Base-by-base conservation (phyloP, 176 grass and related monocot species). In the Bonia amplexicaulis region DNA sequence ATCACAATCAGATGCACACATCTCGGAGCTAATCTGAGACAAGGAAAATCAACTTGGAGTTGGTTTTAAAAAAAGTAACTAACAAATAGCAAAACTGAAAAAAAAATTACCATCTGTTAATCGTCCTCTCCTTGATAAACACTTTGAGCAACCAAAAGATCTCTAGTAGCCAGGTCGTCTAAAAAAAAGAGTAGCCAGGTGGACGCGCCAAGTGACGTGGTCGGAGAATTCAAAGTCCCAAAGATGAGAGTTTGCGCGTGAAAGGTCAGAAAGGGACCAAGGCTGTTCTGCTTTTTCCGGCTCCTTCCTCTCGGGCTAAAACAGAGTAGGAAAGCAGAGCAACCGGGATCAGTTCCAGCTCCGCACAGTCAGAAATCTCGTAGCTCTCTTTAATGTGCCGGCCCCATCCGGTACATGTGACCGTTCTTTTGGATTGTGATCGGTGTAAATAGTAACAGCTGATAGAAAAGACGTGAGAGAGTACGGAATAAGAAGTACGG, bases 191-290 rank as follows among this genome's bases (percentile, higher is more conserved):
- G 19, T 25, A 42, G 33, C 20, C 33, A 66, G 40, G 80, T 61
- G 45, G 5, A 65, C 71, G 4, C 37, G 47, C 7, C 70, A 77
- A 66, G 72, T 25, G 78, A 81, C 77, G n/a, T 62, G 73, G 59
- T 66, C 1, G 35, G 46, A 57, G 47, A 87, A 67, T 60, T 80
- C 57, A 73, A 84, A 66, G 42, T 73, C n/a, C 25, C 51, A 13
- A 64, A 42, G 68, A 73, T 27, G 22, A 70, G 15, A 42, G 44
- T 73, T 60, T 62, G 41, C 75, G 63, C 63, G 49, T 78, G 26
- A 77, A 69, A 5, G 15, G 61, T n/a, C 12, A 74, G 41, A 62
- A 46, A 12, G 35, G 29, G 9, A n/a, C 9, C 22, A 11, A 45
- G 46, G 37, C 39, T 64, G 37, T 1, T 42, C 22, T 5, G 35